Evolutionary conservation across 768 basidiomycete species (phyloP).

Genomic region (Coprinopsis sp.): DNA sequence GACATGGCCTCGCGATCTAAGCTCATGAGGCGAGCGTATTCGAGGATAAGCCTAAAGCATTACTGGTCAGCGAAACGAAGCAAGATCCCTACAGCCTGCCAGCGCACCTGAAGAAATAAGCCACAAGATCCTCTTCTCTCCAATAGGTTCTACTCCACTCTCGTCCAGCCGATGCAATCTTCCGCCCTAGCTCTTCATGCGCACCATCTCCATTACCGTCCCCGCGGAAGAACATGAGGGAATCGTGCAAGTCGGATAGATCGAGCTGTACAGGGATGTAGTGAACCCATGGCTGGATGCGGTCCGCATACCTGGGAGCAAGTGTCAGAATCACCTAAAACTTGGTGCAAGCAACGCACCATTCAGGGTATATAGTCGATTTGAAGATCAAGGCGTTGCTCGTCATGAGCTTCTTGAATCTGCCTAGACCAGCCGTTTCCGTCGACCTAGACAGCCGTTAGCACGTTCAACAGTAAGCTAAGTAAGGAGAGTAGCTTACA

Average conservation of each 20-base stretch:
- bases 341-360: conserved; percentile 32
- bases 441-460: conserved; percentile 34
- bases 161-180: conserved; percentile 52
- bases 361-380: conserved; percentile 64
- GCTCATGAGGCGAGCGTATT: conserved; percentile 51
- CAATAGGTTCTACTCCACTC: conserved; percentile 56
- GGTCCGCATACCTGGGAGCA: conserved; percentile 41
- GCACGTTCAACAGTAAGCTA: neutral
- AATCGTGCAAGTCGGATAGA: conserved; percentile 64
- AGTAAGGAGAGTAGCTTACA: conserved; percentile 25
- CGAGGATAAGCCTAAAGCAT: conserved; percentile 42
- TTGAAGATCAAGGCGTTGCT: conserved; percentile 61
- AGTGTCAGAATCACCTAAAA: neutral
- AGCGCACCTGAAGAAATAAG: conserved; percentile 52
- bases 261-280: conserved; percentile 68
- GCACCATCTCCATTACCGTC: conserved; percentile 50
- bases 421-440: conserved; percentile 60
- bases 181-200: conserved; percentile 53
- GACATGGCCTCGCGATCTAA: conserved; percentile 40
- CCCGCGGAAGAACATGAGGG: conserved; percentile 70
- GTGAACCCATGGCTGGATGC: conserved; percentile 64
- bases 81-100: neutral
- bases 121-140: conserved; percentile 55
- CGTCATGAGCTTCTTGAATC: conserved; percentile 57
- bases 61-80: neutral